Evolutionary conservation across 1,139 yeast genomes (phyloP), one percentile per base, ranked within the genome.

Genomic region (Geotrichum fermentans): DNA sequence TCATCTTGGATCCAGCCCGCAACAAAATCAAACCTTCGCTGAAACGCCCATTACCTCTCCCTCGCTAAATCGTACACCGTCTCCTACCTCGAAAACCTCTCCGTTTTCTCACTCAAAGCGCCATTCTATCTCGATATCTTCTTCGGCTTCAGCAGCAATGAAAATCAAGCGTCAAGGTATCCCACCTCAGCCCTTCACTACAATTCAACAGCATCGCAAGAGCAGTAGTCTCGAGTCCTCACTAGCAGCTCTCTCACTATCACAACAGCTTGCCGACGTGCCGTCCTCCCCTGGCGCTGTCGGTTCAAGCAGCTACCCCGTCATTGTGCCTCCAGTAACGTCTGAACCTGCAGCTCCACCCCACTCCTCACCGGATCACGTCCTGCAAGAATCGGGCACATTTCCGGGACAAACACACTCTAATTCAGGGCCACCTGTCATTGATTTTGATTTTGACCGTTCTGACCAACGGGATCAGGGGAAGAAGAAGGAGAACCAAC

Each of bases 201-300:
- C 26, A 17, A 11, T 6, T 22, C 43, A 18, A 14, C 38, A 30
- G 14, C 43, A 45, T 20, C 37, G 48, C 24, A 45, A 32, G 32
- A 45, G 48, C 38, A 21, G 32, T n/a, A 45, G 48, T 26, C 33
- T 45, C 11, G 48, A 45, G 24, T 21, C 43, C 4, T 30, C 40
- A 7, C 11, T 36, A 5, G 34, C 35, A 16, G 20, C 21, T 14
- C 43, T 29, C n/a, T 21, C 24, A 10, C 39, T 26, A 5, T 30
- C 33, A 7, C 32, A 24, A 24, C 6, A 6, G 28, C 6, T 24
- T 6, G 28, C 6, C 28, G 28, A 10, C 8, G 28, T 10, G 10
- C 28, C 28, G 6, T 10, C 28, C 6, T 10, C 22, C 28, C 28
- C 30, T 17, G 43, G 29, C 8, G 8, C 20, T 34, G 3, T 28